Evolutionary conservation across 208 protist species (phyloP), one percentile per base, ranked within the genome.

Genomic region (Wallacemonas rigidus): DNA sequence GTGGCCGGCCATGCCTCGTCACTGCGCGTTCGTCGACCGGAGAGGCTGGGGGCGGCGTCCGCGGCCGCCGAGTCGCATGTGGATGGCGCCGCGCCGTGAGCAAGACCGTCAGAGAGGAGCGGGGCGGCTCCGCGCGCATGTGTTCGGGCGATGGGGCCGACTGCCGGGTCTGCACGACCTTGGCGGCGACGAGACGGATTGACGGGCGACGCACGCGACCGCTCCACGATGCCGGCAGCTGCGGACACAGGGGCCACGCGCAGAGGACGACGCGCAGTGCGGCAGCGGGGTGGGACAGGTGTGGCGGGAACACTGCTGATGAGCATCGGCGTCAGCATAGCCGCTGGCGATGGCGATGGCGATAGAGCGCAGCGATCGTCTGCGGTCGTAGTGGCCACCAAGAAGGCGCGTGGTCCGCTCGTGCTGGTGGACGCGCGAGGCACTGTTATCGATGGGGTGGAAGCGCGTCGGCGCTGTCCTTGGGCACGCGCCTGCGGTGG

Each of bases 161-260:
- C 36, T 5, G 9, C 57, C 26, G 26, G 26, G 11, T 63, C 57
- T n/a, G 36, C 57, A 4, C 57, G 17, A 45, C 36, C 57, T n/a
- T 7, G 36, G 15, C 57, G 57, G 3, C 57, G 57, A 8, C 67
- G 39, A 1, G 67, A 72, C 1, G 67, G 51, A 9, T 44, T 55
- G 4, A 69, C 67, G 3, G 71, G 76, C 54, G 71, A 61, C 9
- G 76, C 62, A 9, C 17, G 26, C 8, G 71, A 38, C 3, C 58
- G 50, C 14, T 39, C 71, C 2, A 57, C 61, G 44, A 67, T 48
- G 58, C 26, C 72, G n/a, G 60, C 44, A 1, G 7, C 38, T 12
- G 53, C 39, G 2, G 55, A 50, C 6, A 67, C 15, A 3, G 44
- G 43, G 48, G 48, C 63, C 38, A 45, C 55, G 2, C 60, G 60